Evolutionary conservation across 2,329 filamentous ascomycete genomes (phyloP), one percentile per base, ranked within the genome.

Genomic region (Ploettnerulaceae sp.): DNA sequence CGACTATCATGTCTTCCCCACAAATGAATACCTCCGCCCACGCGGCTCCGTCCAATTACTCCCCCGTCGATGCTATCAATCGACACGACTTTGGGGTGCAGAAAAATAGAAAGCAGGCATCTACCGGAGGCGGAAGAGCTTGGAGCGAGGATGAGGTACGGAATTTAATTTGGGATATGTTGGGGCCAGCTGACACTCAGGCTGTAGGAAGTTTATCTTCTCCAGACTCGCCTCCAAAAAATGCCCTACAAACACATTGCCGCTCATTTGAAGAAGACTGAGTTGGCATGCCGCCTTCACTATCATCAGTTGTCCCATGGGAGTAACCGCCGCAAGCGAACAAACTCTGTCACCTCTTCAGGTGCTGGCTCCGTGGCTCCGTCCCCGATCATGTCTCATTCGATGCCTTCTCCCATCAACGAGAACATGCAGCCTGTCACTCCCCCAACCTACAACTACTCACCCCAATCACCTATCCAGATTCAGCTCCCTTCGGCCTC

Each of bases 191-290:
- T 56, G 31, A 58, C 42, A 46, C 7, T 26, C 36, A 9, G 14
- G 43, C 18, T 46, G 35, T 44, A 91, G 86, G 88, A 93, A 69
- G 77, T 82, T 48, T 93, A 91, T 66, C 81, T 93, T 45, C 76
- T 93, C 51, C 85, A 89, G 67, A 90, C 85, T 51, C 84, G 87
- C 48, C 78, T 87, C 61, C 85, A 90, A 61, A 91, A 91, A 70
- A 89, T 91, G 81, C 87, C 87, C 0, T 93, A 93, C 69, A 93
- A 91, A 74, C 86, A 91, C 65, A 93, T 93, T 63, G 87, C 87
- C 48, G 79, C 83, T 49, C 84, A 90, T 59, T 71, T 93, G 57
- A 88, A 89, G 69, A 94, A 93, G 73, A 93, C 87, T 0, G 87
- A 93, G 70, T 74, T 93, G 49, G 87, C 87, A 37, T 94, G 87